Base-by-base conservation (phyloP, 108 stramenopile genomes). In the Schizochytrium sp. region DNA sequence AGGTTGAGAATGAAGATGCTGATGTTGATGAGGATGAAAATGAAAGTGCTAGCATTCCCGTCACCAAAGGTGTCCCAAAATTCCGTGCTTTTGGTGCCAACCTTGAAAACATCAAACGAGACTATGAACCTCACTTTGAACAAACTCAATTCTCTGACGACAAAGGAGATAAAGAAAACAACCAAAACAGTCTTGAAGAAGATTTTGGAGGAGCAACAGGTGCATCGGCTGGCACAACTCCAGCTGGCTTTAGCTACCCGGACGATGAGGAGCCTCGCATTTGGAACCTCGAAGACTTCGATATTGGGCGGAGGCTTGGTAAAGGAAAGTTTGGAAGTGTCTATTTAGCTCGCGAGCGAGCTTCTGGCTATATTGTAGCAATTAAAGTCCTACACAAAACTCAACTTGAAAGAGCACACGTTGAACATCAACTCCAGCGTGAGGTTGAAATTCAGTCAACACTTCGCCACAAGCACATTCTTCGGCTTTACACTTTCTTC, bases 401-500 rank as follows among this genome's bases (percentile, higher is more conserved):
- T 41, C 99, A 99, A 91, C 96, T 99, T 19, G 92, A 97, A n/a
- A 97, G 96, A 92, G 96, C 96, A 57, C 95, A 96, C 19, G 98
- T 98, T 56, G 98, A 99, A 91, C 98, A 99, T 88, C 98, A 99
- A 92, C 95, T 99, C 1, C 95, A 98, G 5, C 95, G 98, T 10
- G 99, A 99, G 94, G 98, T 99, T 69, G 99, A 99, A 94, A 99
- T 99, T 76, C 99, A 99, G 93, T 95, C 95, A 15, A 97, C 98
- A 87, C 92, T 99, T 61, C 93, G 98, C 28, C 97, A 99, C 89
- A 92, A 94, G 53, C 96, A 98, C 89, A 98, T 99, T 64, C 93
- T 98, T 17, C 95, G 98, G 17, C 96, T 98, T 95, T 99, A 96
- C 73, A 98, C 98, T 45, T 99, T 98, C 92, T 99, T 99, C 90